Base-by-base conservation (phyloP, 129 eudicot genomes). In the Logfia minima region DNA sequence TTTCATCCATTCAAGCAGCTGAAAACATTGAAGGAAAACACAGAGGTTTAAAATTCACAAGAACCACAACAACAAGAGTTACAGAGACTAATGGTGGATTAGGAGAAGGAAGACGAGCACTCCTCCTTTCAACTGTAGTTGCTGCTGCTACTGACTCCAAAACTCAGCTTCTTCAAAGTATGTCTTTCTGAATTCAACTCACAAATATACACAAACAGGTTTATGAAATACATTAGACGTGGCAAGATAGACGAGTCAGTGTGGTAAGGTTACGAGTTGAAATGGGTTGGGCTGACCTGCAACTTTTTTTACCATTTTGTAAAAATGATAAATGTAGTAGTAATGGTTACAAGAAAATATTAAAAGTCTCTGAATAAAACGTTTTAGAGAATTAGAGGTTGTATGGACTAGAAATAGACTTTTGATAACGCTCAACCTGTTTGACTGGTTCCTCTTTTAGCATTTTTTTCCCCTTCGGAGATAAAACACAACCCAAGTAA, bases 81-180 rank as follows among this genome's bases (percentile, higher is more conserved):
- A 19, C 80, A 23, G 80, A 86, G 4, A 59, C 34, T 62, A 61
- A 16, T 35, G 59, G 71, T 35, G 66, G 65, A 32, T 24, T 28
- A 22, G 78, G 39, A 26, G 81, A 31, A 22, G 89, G 90, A 74
- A 85, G 96, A 58, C 84, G 97, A 84, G 77, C 71, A 19, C 24
- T 89, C 22, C 82, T 92, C 32, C 84, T 87, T 26, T 83, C 97
- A 31, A 51, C 88, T 14, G 26, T 81, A 4, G 63, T 72, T 71
- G 75, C 81, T 61, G 84, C 87, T 28, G 70, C 84, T 29, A 80
- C 29, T 37, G 97, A 92, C 79, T 89, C 98, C 70, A 65, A 61
- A 64, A 89, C 93, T 60, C 83, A 88, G 26, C 89, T 92, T 66
- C 96, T 92, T 75, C 81, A 86, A 35, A 89, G 97, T 92, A 83